Percentiles rank a stretch among this genome's conserved stretches.
Evolutionary conservation across 1,284 basidiomycete species (phyloP).

Genomic region (Afroboletus lepidellus): DNA sequence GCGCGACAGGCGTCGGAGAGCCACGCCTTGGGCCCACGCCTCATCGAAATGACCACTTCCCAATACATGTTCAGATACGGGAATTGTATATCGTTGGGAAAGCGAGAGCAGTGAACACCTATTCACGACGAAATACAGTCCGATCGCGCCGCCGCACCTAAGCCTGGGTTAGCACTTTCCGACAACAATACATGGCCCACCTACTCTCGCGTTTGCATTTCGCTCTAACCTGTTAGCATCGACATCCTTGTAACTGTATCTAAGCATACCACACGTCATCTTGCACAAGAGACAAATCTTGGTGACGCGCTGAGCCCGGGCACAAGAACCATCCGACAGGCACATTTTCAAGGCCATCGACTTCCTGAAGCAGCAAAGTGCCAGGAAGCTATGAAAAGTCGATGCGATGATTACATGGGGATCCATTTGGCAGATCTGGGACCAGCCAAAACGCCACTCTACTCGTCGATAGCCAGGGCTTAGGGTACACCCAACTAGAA

Average conservation of each 20-base stretch:
- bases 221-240: constrained; percentile 61
- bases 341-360: no score
- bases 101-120: constrained; percentile 89
- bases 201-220: constrained; percentile 96
- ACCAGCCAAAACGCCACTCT: no score
- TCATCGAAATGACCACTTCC: constrained; percentile 90
- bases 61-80: constrained; percentile 96
- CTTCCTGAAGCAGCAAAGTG: no score
- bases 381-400: no score
- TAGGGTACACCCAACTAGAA: no score
- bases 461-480: no score
- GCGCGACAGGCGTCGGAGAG: constrained; percentile 85
- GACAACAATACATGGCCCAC: constrained; percentile 34
- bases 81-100: constrained; percentile 82
- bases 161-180: background rate
- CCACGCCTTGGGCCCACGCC: constrained; percentile 84
- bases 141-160: constrained; percentile 89
- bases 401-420: no score
- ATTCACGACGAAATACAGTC: constrained; percentile 90
- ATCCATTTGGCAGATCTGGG: no score
- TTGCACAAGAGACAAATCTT: constrained; percentile 95
- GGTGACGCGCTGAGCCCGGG: no score
- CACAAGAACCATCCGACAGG: background rate
- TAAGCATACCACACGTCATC: constrained; percentile 85
- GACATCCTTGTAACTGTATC: constrained; percentile 85